Evolutionary conservation across 108 stramenopile genomes (phyloP).

Genomic region (Conticribra weissflogii): DNA sequence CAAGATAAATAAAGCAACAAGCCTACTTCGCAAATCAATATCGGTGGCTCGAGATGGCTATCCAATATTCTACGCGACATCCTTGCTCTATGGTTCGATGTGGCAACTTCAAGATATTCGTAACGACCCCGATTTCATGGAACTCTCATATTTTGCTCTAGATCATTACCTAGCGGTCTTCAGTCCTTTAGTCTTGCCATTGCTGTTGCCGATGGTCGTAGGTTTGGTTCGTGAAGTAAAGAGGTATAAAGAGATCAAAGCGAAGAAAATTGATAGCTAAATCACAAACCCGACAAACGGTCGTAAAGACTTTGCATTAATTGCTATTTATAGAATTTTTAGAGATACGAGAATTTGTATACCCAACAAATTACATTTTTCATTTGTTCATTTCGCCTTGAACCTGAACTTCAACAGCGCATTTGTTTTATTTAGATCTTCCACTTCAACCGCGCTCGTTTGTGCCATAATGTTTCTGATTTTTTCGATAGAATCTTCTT

Average conservation of each 20-base stretch:
- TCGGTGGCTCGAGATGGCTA: constrained; percentile 32
- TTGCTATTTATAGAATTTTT: no score
- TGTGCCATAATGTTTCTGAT: neutral
- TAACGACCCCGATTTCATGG: constrained; percentile 36
- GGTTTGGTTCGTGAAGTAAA: constrained; percentile 63
- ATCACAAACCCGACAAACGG: no score
- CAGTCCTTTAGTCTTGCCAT: constrained; percentile 69
- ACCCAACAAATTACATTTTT: neutral
- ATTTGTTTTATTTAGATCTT: neutral
- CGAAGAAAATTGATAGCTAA: constrained; percentile 8
- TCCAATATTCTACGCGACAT: constrained; percentile 34
- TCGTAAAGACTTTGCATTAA: no score
- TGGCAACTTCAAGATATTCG: constrained; percentile 20
- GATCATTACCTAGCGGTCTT: constrained; percentile 79
- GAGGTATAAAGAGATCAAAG: constrained; percentile 50
- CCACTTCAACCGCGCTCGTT: neutral
- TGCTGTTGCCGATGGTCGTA: constrained; percentile 63
- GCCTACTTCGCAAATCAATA: constrained; percentile 40
- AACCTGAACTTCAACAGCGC: neutral
- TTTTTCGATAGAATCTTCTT: neutral
- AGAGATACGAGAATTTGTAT: no score
- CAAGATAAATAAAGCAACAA: constrained; percentile 42
- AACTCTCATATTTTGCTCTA: constrained; percentile 54
- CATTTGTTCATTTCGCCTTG: neutral
- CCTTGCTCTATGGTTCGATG: constrained; percentile 35